Conservation (phyloP, 371 early-diverging fungal genomes). For the Mortierella sp. region DNA sequence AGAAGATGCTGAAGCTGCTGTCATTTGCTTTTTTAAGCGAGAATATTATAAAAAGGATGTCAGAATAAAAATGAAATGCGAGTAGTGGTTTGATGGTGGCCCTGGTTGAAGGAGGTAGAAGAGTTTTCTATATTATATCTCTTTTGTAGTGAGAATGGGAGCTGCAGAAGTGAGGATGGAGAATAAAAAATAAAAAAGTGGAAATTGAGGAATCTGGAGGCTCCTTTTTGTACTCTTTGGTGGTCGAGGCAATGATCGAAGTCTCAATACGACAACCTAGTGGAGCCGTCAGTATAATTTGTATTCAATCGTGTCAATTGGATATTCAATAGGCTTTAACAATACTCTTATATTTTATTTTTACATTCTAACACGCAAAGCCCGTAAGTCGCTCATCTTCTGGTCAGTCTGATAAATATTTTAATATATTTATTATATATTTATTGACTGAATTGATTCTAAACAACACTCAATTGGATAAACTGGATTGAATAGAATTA, state of each 20-base stretch:
- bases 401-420: neutral
- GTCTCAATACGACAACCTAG: neutral
- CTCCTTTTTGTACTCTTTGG: conserved; percentile 25
- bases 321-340: neutral
- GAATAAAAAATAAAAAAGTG: conserved; percentile 10
- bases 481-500: neutral
- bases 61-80: neutral
- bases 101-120: conserved; percentile 4
- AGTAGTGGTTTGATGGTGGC: neutral
- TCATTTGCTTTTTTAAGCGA: conserved; percentile 16
- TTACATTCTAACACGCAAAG: neutral
- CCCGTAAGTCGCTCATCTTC: neutral
- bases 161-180: neutral
- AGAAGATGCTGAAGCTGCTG: conserved; percentile 13
- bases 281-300: neutral
- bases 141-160: neutral
- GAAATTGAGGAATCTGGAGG: neutral
- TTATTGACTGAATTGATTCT: neutral
- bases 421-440: neutral
- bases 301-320: neutral
- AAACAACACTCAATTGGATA: conserved; percentile 5
- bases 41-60: neutral
- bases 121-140: neutral
- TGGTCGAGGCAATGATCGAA: conserved; percentile 4
- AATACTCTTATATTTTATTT: neutral